phyloP scores from a whole-genome alignment of 129 eudicot species.

The Chrysanthemum seticuspe region DNA sequence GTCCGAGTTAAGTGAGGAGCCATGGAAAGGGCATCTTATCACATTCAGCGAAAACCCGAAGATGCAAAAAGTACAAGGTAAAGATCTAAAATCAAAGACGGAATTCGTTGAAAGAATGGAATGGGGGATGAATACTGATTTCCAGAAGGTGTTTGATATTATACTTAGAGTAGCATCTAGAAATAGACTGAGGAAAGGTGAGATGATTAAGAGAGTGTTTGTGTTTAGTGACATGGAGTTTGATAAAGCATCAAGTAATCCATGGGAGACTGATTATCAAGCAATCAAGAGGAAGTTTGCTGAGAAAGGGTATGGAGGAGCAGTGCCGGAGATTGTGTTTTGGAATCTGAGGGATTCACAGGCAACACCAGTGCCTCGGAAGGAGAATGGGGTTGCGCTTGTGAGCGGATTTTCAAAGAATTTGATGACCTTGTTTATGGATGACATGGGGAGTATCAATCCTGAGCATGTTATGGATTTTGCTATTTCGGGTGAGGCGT shows the following conservation, averaged over 20 bases:
- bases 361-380: conserved; percentile 15
- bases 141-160: conserved; percentile 31
- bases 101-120: conserved; percentile 16
- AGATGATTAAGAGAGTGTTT: too few relatives aligned
- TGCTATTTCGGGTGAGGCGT: too few relatives aligned
- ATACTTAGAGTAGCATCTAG: conserved; percentile 13
- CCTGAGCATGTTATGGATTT: neutral
- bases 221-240: conserved; percentile 34
- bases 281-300: conserved; percentile 19
- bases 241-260: conserved; percentile 1
- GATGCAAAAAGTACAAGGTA: conserved; percentile 16
- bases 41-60: conserved; percentile 22
- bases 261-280: conserved; percentile 36
- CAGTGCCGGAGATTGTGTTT: conserved; percentile 34
- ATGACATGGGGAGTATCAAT: conserved; percentile 1
- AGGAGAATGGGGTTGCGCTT: neutral
- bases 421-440: conserved; percentile 8
- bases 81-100: conserved; percentile 23
- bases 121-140: conserved; percentile 28
- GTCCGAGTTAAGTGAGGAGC: conserved; percentile 23
- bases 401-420: conserved; percentile 34
- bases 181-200: too few relatives aligned
- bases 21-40: conserved; percentile 31
- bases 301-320: conserved; percentile 20
- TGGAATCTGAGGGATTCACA: conserved; percentile 27